Evolutionary conservation across 2,329 filamentous ascomycete genomes (phyloP).

Genomic region (Orbilia brochopaga): DNA sequence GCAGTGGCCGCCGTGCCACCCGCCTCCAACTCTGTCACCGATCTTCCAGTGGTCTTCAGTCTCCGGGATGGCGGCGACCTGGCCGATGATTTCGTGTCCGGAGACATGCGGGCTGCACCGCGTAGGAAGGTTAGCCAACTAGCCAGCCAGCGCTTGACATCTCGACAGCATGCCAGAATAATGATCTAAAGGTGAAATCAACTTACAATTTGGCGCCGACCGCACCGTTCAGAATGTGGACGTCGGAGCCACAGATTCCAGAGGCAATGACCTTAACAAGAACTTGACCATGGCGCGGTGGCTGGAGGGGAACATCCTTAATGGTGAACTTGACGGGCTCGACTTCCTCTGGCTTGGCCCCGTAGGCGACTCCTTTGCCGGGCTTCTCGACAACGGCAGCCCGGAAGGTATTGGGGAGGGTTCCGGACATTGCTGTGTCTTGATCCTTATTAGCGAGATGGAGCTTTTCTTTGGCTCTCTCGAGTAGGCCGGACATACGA

Average conservation of each 20-base stretch:
- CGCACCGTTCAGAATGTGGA: constrained; percentile 56
- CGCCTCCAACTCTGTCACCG: constrained; percentile 71
- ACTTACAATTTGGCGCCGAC: constrained; percentile 39
- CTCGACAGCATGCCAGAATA: neutral
- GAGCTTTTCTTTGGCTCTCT: constrained; percentile 3
- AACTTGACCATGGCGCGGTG: constrained; percentile 63
- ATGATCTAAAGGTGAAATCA: neutral
- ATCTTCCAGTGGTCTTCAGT: constrained; percentile 66
- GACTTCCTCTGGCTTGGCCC: constrained; percentile 12
- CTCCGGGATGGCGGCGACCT: constrained; percentile 67
- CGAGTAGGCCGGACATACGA: neutral
- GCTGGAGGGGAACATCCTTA: constrained; percentile 30
- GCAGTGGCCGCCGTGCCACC: constrained; percentile 74
- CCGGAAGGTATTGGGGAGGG: constrained; percentile 40
- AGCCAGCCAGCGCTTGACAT: no score
- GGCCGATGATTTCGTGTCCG: constrained; percentile 75
- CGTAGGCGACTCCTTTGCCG: constrained; percentile 11
- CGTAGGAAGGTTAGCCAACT: neutral
- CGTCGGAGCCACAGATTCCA: constrained; percentile 70
- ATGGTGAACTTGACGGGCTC: constrained; percentile 26
- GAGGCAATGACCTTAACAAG: constrained; percentile 70
- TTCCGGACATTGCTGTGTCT: constrained; percentile 21
- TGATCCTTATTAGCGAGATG: constrained; percentile 10
- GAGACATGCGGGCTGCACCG: constrained; percentile 64
- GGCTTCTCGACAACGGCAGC: constrained; percentile 34